A percentile compares a stretch with the other conserved stretches of the same genome.
These are phyloP conservation scores for Babesia microti DNA, from an alignment of 169 alveolate genomes.

Conservation along the genomic window DNA sequence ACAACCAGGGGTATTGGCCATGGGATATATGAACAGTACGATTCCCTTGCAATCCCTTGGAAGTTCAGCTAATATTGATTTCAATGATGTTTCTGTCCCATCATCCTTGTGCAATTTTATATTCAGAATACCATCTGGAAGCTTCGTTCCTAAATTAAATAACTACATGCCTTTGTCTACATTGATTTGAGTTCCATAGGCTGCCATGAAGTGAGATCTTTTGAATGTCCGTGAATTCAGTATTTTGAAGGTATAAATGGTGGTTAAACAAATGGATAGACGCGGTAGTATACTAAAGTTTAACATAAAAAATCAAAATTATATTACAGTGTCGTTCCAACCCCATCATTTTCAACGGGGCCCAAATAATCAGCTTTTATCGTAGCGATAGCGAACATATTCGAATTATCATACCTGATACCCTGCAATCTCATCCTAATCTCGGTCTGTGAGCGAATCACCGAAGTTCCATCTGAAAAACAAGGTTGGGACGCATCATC, in stretches of 20 bases:
- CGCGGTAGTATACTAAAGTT: too few species aligned
- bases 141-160: conserved; percentile 19
- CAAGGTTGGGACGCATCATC: conserved; percentile 73
- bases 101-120: conserved; percentile 32
- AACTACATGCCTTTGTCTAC: too few species aligned
- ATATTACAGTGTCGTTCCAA: not conserved
- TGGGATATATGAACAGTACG: conserved; percentile 52
- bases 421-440: conserved; percentile 78
- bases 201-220: too few species aligned
- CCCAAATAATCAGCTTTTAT: conserved; percentile 78
- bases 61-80: conserved; percentile 17
- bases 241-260: not conserved
- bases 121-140: conserved; percentile 33
- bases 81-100: conserved; percentile 28
- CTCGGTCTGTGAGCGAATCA: conserved; percentile 69
- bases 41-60: conserved; percentile 47
- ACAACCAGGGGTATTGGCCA: conserved; percentile 59
- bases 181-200: too few species aligned
- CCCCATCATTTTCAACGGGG: conserved; percentile 57
- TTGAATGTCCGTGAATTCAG: too few species aligned
- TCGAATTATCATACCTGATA: conserved; percentile 73
- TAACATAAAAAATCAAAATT: not conserved
- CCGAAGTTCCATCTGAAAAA: conserved; percentile 68
- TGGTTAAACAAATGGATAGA: too few species aligned
- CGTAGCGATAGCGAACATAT: conserved; percentile 80